phyloP scores from a whole-genome alignment of 2,329 filamentous ascomycete genomes.

The Diplodia scrobiculata region DNA sequence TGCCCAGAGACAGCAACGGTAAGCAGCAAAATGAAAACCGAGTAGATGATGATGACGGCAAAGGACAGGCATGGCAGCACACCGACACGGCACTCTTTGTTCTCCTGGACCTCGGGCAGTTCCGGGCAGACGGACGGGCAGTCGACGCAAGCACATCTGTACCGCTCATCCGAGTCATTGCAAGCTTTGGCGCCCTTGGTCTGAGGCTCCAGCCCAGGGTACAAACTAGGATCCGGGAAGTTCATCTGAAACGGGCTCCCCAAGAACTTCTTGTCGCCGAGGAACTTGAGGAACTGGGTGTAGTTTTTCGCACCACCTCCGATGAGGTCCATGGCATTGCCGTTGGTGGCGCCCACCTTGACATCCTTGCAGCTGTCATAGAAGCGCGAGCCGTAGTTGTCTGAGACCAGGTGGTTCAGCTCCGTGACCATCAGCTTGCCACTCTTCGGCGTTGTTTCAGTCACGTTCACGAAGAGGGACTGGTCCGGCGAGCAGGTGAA shows the following conservation, averaged over 20 bases:
- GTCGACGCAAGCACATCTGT: conserved; percentile 90
- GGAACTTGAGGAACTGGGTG: conserved; percentile 80
- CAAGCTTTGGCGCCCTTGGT: conserved; percentile 78
- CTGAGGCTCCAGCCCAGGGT: conserved; percentile 70
- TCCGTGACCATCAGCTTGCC: conserved; percentile 75
- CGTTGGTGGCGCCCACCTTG: conserved; percentile 93
- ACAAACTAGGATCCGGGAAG: conserved; percentile 66
- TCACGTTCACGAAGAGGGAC: conserved; percentile 92
- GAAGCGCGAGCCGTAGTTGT: conserved; percentile 82
- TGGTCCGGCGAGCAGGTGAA: conserved; percentile 98
- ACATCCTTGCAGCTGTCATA: conserved; percentile 99
- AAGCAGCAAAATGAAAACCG: conserved; percentile 69
- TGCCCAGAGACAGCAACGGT: conserved; percentile 70
- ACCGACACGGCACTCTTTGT: conserved; percentile 77
- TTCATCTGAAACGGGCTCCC: conserved; percentile 99
- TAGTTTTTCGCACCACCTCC: conserved; percentile 93
- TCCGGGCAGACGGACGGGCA: conserved; percentile 83
- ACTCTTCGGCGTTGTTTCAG: conserved; percentile 65
- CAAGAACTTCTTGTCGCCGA: conserved; percentile 86
- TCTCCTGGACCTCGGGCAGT: conserved; percentile 72
- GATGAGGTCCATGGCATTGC: conserved; percentile 92
- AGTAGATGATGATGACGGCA: conserved; percentile 83
- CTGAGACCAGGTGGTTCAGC: conserved; percentile 83
- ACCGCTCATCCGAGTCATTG: conserved; percentile 83
- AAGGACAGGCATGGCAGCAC: conserved; percentile 91